Percentiles rank a stretch among this genome's conserved stretches.
phyloP scores from a whole-genome alignment of 108 stramenopile species.

The Skeletonema potamos region DNA sequence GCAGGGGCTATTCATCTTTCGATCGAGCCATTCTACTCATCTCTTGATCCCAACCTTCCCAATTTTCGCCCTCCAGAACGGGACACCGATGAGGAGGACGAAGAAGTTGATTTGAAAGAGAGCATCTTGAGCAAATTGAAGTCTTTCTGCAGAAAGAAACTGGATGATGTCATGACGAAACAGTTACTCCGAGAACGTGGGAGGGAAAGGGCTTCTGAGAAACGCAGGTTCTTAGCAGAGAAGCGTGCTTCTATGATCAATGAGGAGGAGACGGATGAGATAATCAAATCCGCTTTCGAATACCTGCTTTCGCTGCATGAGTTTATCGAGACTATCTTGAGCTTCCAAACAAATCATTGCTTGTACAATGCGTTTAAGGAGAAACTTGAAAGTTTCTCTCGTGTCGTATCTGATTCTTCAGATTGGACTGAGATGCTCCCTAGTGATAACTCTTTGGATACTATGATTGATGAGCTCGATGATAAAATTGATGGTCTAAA shows the following conservation, averaged over 20 bases:
- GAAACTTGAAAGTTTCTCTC: conserved; percentile 33
- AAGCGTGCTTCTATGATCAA: conserved; percentile 66
- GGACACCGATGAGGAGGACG: conserved; percentile 5
- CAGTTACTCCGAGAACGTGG: conserved; percentile 45
- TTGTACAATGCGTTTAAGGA: conserved; percentile 64
- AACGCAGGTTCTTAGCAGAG: conserved; percentile 60
- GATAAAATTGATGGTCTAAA: conserved; percentile 39
- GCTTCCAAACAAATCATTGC: conserved; percentile 66
- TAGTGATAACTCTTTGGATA: conserved; percentile 31
- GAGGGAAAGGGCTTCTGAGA: conserved; percentile 26
- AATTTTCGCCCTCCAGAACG: conserved; percentile 43
- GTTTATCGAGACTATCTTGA: conserved; percentile 47
- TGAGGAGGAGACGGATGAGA: conserved; percentile 57
- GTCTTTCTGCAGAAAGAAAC: background rate
- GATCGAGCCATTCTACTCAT: conserved; percentile 63
- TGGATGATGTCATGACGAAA: conserved; percentile 20
- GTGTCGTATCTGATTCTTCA: conserved; percentile 29
- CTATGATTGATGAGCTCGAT: conserved; percentile 39
- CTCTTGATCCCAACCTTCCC: conserved; percentile 60
- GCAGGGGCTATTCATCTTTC: conserved; percentile 49
- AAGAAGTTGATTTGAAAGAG: conserved; percentile 10
- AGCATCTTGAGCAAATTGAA: background rate
- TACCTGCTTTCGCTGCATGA: conserved; percentile 62
- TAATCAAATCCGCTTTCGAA: conserved; percentile 52
- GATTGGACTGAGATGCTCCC: conserved; percentile 53